Base-by-base conservation (phyloP, 1,284 basidiomycete species). In the Singerocomus rubriflavus region DNA sequence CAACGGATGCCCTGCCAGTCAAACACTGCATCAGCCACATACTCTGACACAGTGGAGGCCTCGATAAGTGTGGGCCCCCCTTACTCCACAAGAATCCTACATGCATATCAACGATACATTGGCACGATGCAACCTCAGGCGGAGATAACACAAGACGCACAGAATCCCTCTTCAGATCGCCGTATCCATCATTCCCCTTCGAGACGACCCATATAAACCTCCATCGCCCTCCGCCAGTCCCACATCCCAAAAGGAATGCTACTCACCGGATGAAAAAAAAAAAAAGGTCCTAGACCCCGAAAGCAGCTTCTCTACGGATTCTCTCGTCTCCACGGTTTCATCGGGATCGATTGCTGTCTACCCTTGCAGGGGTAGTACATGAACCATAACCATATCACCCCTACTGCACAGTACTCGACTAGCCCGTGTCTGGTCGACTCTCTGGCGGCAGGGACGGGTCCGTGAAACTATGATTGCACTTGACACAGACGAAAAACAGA, bases 401-500 rank as follows among this genome's bases (percentile, higher is more conserved):
- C n/a, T 39, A 48, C 36, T 6, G 9, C 36, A 50, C n/a, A 30
- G 35, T 31, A 51, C 46, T 44, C 43, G 46, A 6, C 54, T 55
- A 67, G 25, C 37, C 51, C 36, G 52, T 67, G 21, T 66, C 65
- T 32, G 65, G 65, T 44, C 62, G 62, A 41, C 53, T 62, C 27
- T 66, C 65, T 21, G 44, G 50, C 1, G 68, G 67, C 10, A 87
- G 61, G 26, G 74, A 75, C 17, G 89, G 85, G 67, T 94, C 92
- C 50, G 79, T 77, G 70, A 88, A 94, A 54, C 76, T 80, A 54
- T 88, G 73, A 59, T 88, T 86, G 69, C 91, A 97, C 64, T 86
- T 85, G n/a, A 83, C 82, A 66, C 93, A 97, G 41, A 92, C 90
- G 68, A 87, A 96, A 75, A 96, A 97, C 2, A 96, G 79, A 36